Percentiles rank a stretch among this genome's conserved stretches.
phyloP scores from a whole-genome alignment of 1,139 yeast genomes.

The Pichia sp. region DNA sequence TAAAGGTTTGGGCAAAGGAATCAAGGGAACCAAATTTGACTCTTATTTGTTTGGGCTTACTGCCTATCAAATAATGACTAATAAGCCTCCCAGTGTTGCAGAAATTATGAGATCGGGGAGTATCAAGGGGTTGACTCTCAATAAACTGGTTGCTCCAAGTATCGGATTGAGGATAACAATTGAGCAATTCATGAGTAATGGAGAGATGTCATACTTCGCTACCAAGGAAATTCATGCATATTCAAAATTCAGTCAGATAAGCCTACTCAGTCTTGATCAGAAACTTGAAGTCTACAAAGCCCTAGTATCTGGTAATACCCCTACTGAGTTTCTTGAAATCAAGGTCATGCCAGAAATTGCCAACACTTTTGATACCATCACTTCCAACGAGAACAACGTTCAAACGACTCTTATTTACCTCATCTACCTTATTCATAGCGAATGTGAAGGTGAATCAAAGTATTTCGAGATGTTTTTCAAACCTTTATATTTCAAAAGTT shows the following conservation, averaged over 20 bases:
- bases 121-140: conserved; percentile 31
- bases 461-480: conserved; percentile 41
- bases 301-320: conserved; percentile 35
- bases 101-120: conserved; percentile 3
- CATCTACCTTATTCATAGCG: conserved; percentile 38
- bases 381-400: conserved; percentile 22
- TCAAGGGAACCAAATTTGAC: conserved; percentile 47
- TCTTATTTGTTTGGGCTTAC: conserved; percentile 60
- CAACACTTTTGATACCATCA: conserved; percentile 32
- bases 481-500: conserved; percentile 63
- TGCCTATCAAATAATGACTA: conserved; percentile 45
- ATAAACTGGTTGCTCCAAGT: conserved; percentile 32
- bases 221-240: conserved; percentile 45
- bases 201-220: conserved; percentile 38
- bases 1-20: conserved; percentile 21
- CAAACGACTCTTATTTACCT: conserved; percentile 43
- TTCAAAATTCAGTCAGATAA: conserved; percentile 48
- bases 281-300: conserved; percentile 51
- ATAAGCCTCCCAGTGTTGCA: conserved; percentile 20
- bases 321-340: conserved; percentile 59
- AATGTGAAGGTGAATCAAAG: conserved; percentile 19
- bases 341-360: conserved; percentile 67
- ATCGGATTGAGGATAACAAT: conserved; percentile 44
- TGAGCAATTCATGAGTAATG: conserved; percentile 47
- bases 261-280: conserved; percentile 46